Evolutionary conservation across 208 protist species (phyloP).

Genomic region (Paratrypanosoma confusum): DNA sequence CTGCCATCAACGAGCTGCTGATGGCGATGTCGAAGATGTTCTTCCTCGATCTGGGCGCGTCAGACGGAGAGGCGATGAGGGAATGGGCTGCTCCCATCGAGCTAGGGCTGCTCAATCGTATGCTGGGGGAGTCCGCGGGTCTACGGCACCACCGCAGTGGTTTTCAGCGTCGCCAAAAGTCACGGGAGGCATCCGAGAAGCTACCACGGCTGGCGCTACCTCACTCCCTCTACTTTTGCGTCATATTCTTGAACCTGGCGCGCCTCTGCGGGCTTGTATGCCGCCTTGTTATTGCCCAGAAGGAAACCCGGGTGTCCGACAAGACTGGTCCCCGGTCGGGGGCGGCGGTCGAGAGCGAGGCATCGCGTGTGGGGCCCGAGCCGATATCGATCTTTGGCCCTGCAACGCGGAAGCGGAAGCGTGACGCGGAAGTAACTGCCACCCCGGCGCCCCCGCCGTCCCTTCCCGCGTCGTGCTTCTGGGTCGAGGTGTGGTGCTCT

Average conservation of each 20-base stretch:
- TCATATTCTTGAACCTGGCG: constrained; percentile 29
- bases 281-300: constrained; percentile 31
- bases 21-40: constrained; percentile 11
- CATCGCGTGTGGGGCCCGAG: too few species aligned
- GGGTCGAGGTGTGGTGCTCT: constrained; percentile 81
- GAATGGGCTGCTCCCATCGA: constrained; percentile 11
- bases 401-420: too few species aligned
- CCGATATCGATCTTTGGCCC: too few species aligned
- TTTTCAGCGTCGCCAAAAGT: constrained; percentile 3
- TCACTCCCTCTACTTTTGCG: constrained; percentile 16
- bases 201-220: constrained; percentile 1
- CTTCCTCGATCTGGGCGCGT: constrained; percentile 1
- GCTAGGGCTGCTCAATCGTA: neutral
- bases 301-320: constrained; percentile 9
- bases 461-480: constrained; percentile 69
- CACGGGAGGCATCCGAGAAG: neutral
- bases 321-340: neutral
- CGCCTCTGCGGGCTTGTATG: constrained; percentile 26
- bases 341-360: too few species aligned
- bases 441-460: too few species aligned
- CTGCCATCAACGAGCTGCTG: constrained; percentile 13
- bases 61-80: constrained; percentile 2
- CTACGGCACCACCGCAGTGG: too few species aligned
- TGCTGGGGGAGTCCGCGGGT: neutral
- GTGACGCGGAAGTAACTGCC: too few species aligned